phyloP scores from a whole-genome alignment of 2,329 filamentous ascomycete genomes.

The Aspergillus awamori region DNA sequence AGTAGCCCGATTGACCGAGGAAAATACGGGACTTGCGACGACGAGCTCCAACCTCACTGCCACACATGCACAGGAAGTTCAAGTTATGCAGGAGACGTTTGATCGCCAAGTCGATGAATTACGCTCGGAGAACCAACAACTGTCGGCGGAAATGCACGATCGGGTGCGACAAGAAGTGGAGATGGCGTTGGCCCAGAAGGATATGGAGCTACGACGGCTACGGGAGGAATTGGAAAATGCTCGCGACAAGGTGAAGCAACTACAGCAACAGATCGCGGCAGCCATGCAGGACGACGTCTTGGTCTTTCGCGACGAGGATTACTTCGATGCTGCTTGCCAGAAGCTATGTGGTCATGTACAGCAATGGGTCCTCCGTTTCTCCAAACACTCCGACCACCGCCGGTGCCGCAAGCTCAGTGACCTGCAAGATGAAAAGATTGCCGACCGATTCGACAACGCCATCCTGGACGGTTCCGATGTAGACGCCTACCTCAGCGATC shows the following conservation, averaged over 20 bases:
- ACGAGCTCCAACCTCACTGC: slow-evolving; percentile 76
- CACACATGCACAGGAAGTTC: slow-evolving; percentile 71
- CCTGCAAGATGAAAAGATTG: slow-evolving; percentile 87
- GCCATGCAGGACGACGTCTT: slow-evolving; percentile 73
- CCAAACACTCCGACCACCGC: slow-evolving; percentile 93
- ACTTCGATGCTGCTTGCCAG: slow-evolving; percentile 92
- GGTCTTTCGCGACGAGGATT: slow-evolving; percentile 81
- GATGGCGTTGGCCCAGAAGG: slow-evolving; percentile 73
- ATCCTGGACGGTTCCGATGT: slow-evolving; percentile 94
- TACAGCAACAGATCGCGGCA: slow-evolving; percentile 63
- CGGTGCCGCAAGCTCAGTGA: slow-evolving; percentile 81
- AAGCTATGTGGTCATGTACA: slow-evolving; percentile 94
- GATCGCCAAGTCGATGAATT: slow-evolving; percentile 70
- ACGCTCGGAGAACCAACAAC: slow-evolving; percentile 63
- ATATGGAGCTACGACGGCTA: slow-evolving; percentile 78
- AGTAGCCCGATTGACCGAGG: slow-evolving; percentile 75
- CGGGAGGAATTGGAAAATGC: slow-evolving; percentile 77
- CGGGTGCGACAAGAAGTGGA: slow-evolving; percentile 65
- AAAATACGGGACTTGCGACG: slow-evolving; percentile 77
- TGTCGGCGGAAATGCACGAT: slow-evolving; percentile 65
- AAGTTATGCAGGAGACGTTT: slow-evolving; percentile 65
- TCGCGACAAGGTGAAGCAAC: slow-evolving; percentile 60
- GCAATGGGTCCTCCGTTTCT: slow-evolving; percentile 97
- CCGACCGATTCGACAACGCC: slow-evolving; percentile 90
- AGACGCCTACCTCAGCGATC: slow-evolving; percentile 82